phyloP scores from a whole-genome alignment of 1,284 basidiomycete species.

The Limonomyces culmigenus region DNA sequence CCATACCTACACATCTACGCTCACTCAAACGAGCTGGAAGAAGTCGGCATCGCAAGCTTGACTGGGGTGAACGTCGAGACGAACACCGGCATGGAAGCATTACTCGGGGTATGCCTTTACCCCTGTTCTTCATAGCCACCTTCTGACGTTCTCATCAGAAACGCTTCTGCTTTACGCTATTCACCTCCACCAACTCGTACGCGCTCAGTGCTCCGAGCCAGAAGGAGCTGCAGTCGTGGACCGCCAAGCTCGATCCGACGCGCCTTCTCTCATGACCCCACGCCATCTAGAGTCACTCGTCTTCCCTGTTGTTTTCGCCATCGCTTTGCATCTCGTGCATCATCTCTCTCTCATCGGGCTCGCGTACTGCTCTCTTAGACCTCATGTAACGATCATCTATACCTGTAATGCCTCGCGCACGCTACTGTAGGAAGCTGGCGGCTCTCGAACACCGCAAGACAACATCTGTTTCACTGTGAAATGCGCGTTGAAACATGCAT shows the following conservation, averaged over 20 bases:
- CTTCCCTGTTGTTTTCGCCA: too few species aligned
- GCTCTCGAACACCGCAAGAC: too few species aligned
- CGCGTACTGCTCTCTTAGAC: too few species aligned
- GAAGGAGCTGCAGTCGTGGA: constrained; percentile 77
- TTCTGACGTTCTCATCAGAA: constrained; percentile 31
- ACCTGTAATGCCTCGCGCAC: too few species aligned
- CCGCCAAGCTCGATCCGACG: constrained; percentile 65
- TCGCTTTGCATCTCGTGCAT: too few species aligned
- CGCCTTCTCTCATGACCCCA: constrained; percentile 19
- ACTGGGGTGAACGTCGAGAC: constrained; percentile 73
- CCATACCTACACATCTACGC: constrained; percentile 85
- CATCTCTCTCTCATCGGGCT: too few species aligned
- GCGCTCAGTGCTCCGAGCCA: constrained; percentile 63
- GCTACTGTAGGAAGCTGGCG: too few species aligned
- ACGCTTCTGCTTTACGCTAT: constrained; percentile 72
- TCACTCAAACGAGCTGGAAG: constrained; percentile 68
- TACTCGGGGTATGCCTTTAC: constrained; percentile 58
- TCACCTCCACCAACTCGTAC: constrained; percentile 81
- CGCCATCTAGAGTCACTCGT: too few species aligned
- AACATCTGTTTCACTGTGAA: too few species aligned
- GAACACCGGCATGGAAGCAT: constrained; percentile 71
- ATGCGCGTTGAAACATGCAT: too few species aligned
- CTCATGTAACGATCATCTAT: too few species aligned
- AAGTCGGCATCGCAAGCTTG: constrained; percentile 74
- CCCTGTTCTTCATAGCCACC: constrained; percentile 4